Evolutionary conservation across 108 stramenopile genomes (phyloP).

Genomic region (Nitzschia sp.): DNA sequence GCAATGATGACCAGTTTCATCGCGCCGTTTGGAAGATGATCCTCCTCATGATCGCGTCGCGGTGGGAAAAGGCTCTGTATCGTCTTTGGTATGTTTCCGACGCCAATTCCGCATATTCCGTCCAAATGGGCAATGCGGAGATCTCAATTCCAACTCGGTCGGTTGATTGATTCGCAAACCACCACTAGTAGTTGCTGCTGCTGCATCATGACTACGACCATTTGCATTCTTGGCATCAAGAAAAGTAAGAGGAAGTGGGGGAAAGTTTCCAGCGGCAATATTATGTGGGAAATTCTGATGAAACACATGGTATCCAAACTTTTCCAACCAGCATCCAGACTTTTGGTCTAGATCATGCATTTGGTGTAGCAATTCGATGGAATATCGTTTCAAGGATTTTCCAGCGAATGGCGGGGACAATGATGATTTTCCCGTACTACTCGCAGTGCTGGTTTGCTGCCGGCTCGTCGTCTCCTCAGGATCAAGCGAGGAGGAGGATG

Average conservation of each 20-base stretch:
- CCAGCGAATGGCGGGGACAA: too few relatives aligned
- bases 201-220: too few relatives aligned
- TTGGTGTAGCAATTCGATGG: slow-evolving; percentile 36
- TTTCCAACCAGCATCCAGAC: slow-evolving; percentile 29
- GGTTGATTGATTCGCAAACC: slow-evolving; percentile 3
- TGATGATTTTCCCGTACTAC: not conserved
- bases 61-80: slow-evolving; percentile 56
- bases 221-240: not conserved
- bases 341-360: slow-evolving; percentile 52
- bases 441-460: not conserved
- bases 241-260: not conserved
- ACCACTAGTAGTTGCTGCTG: too few relatives aligned
- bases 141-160: slow-evolving; percentile 34
- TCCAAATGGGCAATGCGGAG: slow-evolving; percentile 57
- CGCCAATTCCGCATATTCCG: slow-evolving; percentile 69
- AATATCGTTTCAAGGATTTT: slow-evolving; percentile 57
- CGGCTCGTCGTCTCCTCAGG: not conserved
- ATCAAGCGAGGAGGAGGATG: not conserved
- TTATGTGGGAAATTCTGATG: slow-evolving; percentile 63
- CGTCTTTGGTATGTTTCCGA: slow-evolving; percentile 51
- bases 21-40: too few relatives aligned
- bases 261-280: slow-evolving; percentile 8
- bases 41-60: too few relatives aligned
- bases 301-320: slow-evolving; percentile 70
- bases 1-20: too few relatives aligned